Evolutionary conservation across 331 rosid species (phyloP), one percentile per base, ranked within the genome.

Genomic region (Malus hybrid): DNA sequence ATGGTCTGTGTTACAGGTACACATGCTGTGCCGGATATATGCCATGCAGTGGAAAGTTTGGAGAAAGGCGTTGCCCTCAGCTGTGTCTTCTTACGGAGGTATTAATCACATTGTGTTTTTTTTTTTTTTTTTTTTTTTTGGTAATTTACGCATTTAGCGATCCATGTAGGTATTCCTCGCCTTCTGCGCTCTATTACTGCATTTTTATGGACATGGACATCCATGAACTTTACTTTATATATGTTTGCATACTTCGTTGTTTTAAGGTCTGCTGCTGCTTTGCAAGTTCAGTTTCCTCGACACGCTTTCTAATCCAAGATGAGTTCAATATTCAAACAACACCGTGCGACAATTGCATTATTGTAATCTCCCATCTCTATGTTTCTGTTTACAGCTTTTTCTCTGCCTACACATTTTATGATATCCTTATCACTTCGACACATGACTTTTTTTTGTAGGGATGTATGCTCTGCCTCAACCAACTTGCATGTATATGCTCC

Each of bases 41-140:
- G 86, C 83, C 86, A 13, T 82, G 86, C 46, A 82, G 86, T 60
- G 83, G 86, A 61, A 78, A 44, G 77, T 82, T 72, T 59, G 86
- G 83, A 57, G 86, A 82, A 66, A 78, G 73, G 5, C 64, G 65
- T 20, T 78, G 83, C 63, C 86, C 86, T 22, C 44, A 59, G 70
- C 29, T 75, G 48, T 82, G 86, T 67, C 83, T 82, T 32, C 11
- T 64, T 70, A 74, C 70, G 64, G 86, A 82, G 86, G 86, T 82
- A 78, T 48, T 12, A 14, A 16, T n/a, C 28, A 20, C 34, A 3
- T 64, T 14, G 6, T 11, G 12, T 42, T 36, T 36, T 36, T 8
- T 39, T 36, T 36, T 36, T 7, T 7, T 7, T 34, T 34, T 36
- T 36, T 2, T 36, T 2, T 39, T 28, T 28, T 28, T 39, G 0